A percentile compares a stretch with the other conserved stretches of the same genome.
Evolutionary conservation across 2,329 filamentous ascomycete genomes (phyloP).

Genomic region (Elsinoe fawcettii): DNA sequence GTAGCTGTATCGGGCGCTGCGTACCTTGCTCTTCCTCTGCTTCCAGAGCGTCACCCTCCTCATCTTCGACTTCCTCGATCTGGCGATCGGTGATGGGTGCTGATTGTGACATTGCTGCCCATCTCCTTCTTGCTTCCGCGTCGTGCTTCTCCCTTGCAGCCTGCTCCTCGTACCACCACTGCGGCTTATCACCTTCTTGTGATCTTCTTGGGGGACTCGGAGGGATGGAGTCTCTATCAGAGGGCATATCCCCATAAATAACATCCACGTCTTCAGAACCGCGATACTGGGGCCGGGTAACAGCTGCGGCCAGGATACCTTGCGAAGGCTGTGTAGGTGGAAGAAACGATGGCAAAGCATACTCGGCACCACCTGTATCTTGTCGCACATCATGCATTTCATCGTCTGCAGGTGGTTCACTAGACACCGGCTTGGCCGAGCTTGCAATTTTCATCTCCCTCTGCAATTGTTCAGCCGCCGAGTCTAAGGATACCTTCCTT

Average conservation of each 20-base stretch:
- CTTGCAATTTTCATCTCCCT: conserved; percentile 2
- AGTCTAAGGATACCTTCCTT: not conserved
- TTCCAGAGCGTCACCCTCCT: not conserved
- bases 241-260: not conserved
- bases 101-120: not conserved
- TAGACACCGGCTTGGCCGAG: not conserved
- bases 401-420: not conserved
- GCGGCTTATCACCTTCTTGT: not conserved
- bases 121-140: not conserved
- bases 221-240: not conserved
- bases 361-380: not conserved
- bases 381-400: not conserved
- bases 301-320: not conserved
- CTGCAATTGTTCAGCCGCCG: not conserved
- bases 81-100: not conserved
- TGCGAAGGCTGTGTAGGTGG: not conserved
- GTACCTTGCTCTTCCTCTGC: not conserved
- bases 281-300: not conserved
- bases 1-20: too few relatives aligned
- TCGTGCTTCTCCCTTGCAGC: not conserved
- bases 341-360: not conserved
- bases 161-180: conserved; percentile 2
- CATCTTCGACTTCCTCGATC: not conserved
- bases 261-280: not conserved
- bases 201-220: not conserved